phyloP scores from a whole-genome alignment of 805 yeast genomes.

The Saitoella complicata region DNA sequence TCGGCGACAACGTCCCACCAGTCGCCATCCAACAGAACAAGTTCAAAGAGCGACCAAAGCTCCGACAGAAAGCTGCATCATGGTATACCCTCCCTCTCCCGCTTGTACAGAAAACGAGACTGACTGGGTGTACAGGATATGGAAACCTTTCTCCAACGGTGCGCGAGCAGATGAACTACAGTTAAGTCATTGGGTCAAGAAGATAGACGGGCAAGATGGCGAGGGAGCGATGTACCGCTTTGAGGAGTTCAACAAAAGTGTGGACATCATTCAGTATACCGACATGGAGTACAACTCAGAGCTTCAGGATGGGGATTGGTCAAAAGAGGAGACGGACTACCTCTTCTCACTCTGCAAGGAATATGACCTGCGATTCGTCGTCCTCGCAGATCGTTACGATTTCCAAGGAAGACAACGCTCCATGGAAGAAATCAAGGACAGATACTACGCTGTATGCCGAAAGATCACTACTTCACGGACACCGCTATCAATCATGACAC shows the following conservation, averaged over 20 bases:
- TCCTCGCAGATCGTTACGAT: conserved; percentile 45
- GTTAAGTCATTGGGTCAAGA: conserved; percentile 78
- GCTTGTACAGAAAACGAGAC: neutral
- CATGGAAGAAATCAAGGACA: conserved; percentile 68
- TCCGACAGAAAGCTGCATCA: conserved; percentile 51
- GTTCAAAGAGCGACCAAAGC: conserved; percentile 49
- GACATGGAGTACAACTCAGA: conserved; percentile 41
- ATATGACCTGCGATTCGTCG: conserved; percentile 55
- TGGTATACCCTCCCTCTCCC: conserved; percentile 38
- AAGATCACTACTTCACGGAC: conserved; percentile 33
- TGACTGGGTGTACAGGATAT: conserved; percentile 19
- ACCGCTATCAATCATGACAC: conserved; percentile 23
- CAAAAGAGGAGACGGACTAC: conserved; percentile 58
- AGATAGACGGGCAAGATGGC: conserved; percentile 23
- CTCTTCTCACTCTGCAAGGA: conserved; percentile 46
- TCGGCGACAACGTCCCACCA: conserved; percentile 90
- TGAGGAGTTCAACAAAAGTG: conserved; percentile 53
- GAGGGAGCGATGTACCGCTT: conserved; percentile 39
- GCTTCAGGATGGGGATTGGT: conserved; percentile 44
- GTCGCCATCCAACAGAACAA: conserved; percentile 37
- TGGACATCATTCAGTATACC: conserved; percentile 55
- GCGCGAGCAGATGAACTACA: conserved; percentile 35
- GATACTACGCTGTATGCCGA: conserved; percentile 56
- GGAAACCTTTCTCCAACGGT: conserved; percentile 41
- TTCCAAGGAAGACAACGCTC: conserved; percentile 25